phyloP scores from a whole-genome alignment of 106 monocot genomes.

The Narthecium ossifragum region DNA sequence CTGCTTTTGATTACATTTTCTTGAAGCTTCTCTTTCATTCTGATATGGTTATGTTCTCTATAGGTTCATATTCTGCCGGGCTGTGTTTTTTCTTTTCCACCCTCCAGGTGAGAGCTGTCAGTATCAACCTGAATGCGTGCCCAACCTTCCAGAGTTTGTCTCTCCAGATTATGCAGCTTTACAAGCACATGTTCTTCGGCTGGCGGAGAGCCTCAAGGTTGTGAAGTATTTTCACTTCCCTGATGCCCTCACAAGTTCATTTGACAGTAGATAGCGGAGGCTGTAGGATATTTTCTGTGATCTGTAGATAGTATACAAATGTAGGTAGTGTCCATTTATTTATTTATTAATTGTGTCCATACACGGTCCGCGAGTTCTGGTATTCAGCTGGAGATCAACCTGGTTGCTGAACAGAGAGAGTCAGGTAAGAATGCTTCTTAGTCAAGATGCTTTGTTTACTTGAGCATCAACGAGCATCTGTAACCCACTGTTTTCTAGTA shows the following conservation, averaged over 20 bases:
- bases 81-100: constrained; percentile 2
- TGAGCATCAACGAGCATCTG: too few species aligned
- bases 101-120: background rate
- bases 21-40: too few species aligned
- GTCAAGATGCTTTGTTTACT: background rate
- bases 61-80: constrained; percentile 13
- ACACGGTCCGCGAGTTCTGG: background rate
- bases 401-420: background rate
- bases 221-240: constrained; percentile 3
- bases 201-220: constrained; percentile 8
- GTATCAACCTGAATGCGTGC: constrained; percentile 6
- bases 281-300: background rate
- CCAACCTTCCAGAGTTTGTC: constrained; percentile 10
- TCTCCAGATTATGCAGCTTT: constrained; percentile 4
- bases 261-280: background rate
- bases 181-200: background rate
- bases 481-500: too few species aligned
- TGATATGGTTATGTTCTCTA: too few species aligned
- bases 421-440: background rate
- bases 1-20: too few species aligned
- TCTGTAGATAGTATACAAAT: constrained; percentile 4
- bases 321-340: background rate
- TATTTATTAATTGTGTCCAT: background rate
- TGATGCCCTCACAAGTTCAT: background rate
- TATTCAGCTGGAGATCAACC: background rate